These are phyloP conservation scores for Cyclocybe cylindracea DNA, from an alignment of 768 basidiomycete species.

Conservation along the genomic window DNA sequence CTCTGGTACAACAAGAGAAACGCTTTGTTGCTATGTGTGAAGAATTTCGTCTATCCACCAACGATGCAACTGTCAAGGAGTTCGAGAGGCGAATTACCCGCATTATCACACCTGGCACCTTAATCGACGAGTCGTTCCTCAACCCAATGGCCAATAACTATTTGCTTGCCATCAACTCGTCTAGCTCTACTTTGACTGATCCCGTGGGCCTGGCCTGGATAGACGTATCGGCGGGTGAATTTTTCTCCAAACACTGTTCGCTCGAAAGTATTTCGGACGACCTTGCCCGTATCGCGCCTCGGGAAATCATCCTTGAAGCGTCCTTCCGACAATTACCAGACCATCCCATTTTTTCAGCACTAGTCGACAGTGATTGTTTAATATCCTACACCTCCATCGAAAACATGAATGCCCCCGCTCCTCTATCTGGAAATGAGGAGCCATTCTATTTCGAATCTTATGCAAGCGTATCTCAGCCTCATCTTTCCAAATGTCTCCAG, in stretches of 20 bases:
- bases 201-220: constrained; percentile 86
- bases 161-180: constrained; percentile 61
- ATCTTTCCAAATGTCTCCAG: neutral
- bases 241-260: constrained; percentile 70
- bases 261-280: constrained; percentile 72
- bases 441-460: too few species aligned
- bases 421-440: too few species aligned
- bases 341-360: constrained; percentile 47
- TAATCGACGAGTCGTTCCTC: constrained; percentile 89
- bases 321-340: constrained; percentile 32
- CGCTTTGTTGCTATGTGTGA: constrained; percentile 93
- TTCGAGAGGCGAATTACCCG: constrained; percentile 85
- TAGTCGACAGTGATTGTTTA: constrained; percentile 57
- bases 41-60: constrained; percentile 66
- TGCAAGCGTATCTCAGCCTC: too few species aligned
- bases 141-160: constrained; percentile 89
- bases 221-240: constrained; percentile 93
- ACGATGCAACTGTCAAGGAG: constrained; percentile 46
- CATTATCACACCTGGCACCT: constrained; percentile 90
- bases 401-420: neutral
- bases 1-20: constrained; percentile 79
- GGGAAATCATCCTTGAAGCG: constrained; percentile 74
- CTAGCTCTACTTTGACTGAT: neutral
- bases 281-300: constrained; percentile 76
- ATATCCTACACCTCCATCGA: constrained; percentile 44